Conservation (phyloP, 805 yeast genomes). For the Candida michaelii region DNA sequence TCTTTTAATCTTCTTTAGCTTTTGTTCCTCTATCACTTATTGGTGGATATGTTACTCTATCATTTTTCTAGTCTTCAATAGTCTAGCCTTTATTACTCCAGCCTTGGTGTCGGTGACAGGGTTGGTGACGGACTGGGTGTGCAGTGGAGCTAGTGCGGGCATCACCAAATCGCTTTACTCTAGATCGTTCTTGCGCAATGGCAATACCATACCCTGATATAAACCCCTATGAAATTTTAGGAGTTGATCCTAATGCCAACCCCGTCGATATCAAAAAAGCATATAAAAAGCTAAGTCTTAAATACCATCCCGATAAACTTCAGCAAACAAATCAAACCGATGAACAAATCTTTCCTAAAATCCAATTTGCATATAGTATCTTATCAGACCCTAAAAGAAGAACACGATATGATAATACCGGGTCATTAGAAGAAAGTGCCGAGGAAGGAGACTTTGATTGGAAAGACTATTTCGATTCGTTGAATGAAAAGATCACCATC, state of each 20-base stretch:
- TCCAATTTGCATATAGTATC: conserved; percentile 74
- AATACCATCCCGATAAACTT: conserved; percentile 72
- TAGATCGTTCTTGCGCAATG: conserved; percentile 17
- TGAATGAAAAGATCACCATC: conserved; percentile 53
- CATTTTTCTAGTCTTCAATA: too few species aligned
- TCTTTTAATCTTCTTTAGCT: too few species aligned
- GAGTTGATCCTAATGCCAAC: conserved; percentile 38
- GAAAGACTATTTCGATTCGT: conserved; percentile 53
- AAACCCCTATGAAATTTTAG: conserved; percentile 61
- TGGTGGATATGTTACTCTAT: too few species aligned
- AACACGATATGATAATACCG: conserved; percentile 66
- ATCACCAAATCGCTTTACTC: too few species aligned
- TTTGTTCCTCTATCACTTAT: too few species aligned
- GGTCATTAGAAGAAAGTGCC: conserved; percentile 46
- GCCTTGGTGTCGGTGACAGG: too few species aligned
- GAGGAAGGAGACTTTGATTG: conserved; percentile 51
- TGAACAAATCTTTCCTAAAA: conserved; percentile 50
- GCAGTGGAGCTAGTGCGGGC: too few species aligned
- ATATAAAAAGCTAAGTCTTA: conserved; percentile 62
- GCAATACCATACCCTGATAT: conserved; percentile 51
- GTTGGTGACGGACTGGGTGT: too few species aligned
- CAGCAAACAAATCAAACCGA: conserved; percentile 17
- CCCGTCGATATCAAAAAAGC: conserved; percentile 63
- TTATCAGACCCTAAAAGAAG: conserved; percentile 59
- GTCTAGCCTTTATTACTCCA: too few species aligned